A percentile compares a stretch with the other conserved stretches of the same genome.
Conservation (phyloP, 441 rosid species). For the Jatropha multifida region DNA sequence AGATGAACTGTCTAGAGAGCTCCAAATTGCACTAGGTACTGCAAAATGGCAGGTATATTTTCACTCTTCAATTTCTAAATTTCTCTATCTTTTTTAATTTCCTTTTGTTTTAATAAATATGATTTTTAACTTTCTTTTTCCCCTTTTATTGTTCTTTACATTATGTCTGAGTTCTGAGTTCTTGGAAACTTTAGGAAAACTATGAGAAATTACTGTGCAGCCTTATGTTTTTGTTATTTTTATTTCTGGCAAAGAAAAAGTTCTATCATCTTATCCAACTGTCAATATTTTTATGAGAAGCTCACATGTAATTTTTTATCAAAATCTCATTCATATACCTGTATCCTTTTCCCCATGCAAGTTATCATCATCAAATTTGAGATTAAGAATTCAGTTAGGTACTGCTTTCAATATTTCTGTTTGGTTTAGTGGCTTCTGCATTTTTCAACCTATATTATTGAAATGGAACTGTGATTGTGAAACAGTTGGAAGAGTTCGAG, state of each 20-base stretch:
- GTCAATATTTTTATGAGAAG: not conserved
- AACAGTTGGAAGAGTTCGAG: conserved; percentile 88
- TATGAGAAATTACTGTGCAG: not conserved
- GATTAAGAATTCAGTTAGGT: not conserved
- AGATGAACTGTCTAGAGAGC: conserved; percentile 59
- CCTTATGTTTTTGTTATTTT: not conserved
- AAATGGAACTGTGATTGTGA: conserved; percentile 18
- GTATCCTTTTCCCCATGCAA: not conserved
- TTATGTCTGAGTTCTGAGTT: not conserved
- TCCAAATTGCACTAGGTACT: conserved; percentile 81
- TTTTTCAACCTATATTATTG: not conserved
- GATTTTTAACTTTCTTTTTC: too few relatives aligned
- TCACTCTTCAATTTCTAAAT: conserved; percentile 5
- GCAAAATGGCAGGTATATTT: conserved; percentile 86
- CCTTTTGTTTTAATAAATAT: too few relatives aligned
- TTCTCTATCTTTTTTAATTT: not conserved
- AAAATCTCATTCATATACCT: too few relatives aligned
- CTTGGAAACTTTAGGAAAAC: not conserved
- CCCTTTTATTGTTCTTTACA: not conserved
- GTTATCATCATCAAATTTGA: not conserved
- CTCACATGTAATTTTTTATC: too few relatives aligned
- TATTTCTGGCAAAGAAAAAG: conserved; percentile 5
- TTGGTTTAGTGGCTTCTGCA: not conserved
- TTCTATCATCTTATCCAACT: not conserved
- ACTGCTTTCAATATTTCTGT: conserved; percentile 8